These are phyloP conservation scores for Collybia nuda DNA, from an alignment of 768 basidiomycete genomes.

Conservation along the genomic window DNA sequence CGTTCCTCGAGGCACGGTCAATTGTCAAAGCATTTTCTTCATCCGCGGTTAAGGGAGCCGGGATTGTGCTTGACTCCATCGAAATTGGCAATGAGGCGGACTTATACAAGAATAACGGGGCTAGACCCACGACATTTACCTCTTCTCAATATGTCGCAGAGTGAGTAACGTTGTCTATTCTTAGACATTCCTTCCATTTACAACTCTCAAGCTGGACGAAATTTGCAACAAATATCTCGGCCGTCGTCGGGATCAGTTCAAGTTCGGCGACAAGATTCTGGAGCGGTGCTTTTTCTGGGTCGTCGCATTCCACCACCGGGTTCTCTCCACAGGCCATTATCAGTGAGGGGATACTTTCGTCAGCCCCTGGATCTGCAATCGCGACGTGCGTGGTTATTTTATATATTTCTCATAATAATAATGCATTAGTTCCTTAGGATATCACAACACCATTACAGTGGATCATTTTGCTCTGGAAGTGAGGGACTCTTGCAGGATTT, in stretches of 20 bases:
- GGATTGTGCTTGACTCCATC: conserved; percentile 53
- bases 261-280: conserved; percentile 43
- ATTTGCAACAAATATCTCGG: conserved; percentile 49
- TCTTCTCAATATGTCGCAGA: conserved; percentile 45
- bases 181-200: not conserved
- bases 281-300: conserved; percentile 48
- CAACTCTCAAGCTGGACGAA: conserved; percentile 44
- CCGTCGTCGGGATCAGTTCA: conserved; percentile 33
- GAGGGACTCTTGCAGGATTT: conserved; percentile 57
- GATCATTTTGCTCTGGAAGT: conserved; percentile 59
- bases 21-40: conserved; percentile 50
- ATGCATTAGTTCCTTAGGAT: conserved; percentile 32
- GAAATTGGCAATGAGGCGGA: conserved; percentile 68
- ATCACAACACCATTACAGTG: conserved; percentile 57
- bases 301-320: conserved; percentile 42
- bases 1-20: conserved; percentile 45
- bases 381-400: conserved; percentile 38
- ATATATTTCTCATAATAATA: not conserved
- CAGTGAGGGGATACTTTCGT: conserved; percentile 45
- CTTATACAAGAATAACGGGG: conserved; percentile 47
- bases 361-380: conserved; percentile 47
- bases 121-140: conserved; percentile 37
- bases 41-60: conserved; percentile 31
- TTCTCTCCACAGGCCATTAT: conserved; percentile 67
- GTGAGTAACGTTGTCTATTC: conserved; percentile 30